Percentiles rank a stretch among this genome's conserved stretches.
phyloP scores from a whole-genome alignment of 257 asterid genomes.

The Salvia miltiorrhiza region DNA sequence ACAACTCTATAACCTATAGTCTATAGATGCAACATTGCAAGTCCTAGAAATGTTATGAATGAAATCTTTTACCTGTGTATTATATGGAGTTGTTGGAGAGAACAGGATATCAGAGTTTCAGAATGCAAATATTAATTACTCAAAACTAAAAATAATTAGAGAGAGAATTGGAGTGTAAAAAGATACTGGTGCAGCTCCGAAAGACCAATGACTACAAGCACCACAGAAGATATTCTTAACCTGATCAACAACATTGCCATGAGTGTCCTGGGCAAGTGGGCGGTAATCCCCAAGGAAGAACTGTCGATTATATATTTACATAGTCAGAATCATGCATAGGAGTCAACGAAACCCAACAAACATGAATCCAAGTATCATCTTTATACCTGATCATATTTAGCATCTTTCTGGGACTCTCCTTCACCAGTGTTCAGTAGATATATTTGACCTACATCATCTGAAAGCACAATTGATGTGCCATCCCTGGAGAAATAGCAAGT shows the following conservation, averaged over 20 bases:
- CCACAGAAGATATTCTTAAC: conserved; percentile 34
- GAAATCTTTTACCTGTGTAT: background rate
- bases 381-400: conserved; percentile 93
- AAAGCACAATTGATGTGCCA: conserved; percentile 97
- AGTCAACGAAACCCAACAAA: conserved; percentile 11
- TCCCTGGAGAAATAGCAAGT: conserved; percentile 59
- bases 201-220: background rate
- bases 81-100: background rate
- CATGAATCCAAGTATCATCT: conserved; percentile 12
- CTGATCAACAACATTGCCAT: conserved; percentile 91
- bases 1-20: background rate
- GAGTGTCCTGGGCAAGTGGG: conserved; percentile 76
- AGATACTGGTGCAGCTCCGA: conserved; percentile 4
- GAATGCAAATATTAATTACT: background rate
- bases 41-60: background rate
- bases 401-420: conserved; percentile 96
- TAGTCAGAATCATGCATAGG: conserved; percentile 28
- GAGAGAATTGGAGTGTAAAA: background rate
- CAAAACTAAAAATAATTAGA: conserved; percentile 2
- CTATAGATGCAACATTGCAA: conserved; percentile 12
- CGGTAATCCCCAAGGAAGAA: conserved; percentile 99
- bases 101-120: background rate
- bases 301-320: conserved; percentile 41
- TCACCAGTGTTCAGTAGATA: conserved; percentile 92
- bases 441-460: conserved; percentile 97